A percentile compares a stretch with the other conserved stretches of the same genome.
phyloP scores from a whole-genome alignment of 805 yeast species.

The Teunomyces cretensis region DNA sequence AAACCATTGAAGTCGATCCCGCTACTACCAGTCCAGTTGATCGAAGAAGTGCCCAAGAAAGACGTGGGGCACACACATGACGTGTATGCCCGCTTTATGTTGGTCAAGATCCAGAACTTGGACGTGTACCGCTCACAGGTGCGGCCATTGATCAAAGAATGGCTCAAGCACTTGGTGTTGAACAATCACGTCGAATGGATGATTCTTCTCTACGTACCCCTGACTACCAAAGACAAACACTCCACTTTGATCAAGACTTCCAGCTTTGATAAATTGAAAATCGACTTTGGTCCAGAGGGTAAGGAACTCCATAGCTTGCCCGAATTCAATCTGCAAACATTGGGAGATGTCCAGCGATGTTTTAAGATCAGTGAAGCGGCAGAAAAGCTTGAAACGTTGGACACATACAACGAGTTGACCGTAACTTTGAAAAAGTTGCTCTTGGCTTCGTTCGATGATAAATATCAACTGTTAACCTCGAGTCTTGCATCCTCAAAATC shows the following conservation, averaged over 20 bases:
- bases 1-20: conserved; percentile 66
- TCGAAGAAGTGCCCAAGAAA: conserved; percentile 55
- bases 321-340: neutral
- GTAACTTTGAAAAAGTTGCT: conserved; percentile 48
- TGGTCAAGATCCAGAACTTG: conserved; percentile 61
- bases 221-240: conserved; percentile 32
- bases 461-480: conserved; percentile 14
- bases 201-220: conserved; percentile 52
- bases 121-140: conserved; percentile 79
- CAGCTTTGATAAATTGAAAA: conserved; percentile 51
- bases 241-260: conserved; percentile 45
- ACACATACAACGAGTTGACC: conserved; percentile 50
- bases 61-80: conserved; percentile 11
- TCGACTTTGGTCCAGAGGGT: conserved; percentile 49
- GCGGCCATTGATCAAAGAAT: conserved; percentile 77
- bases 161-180: conserved; percentile 55
- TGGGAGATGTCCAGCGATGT: conserved; percentile 30
- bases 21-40: conserved; percentile 49
- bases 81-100: conserved; percentile 63
- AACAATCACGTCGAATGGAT: conserved; percentile 57
- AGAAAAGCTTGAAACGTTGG: conserved; percentile 41
- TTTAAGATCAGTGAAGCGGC: conserved; percentile 40
- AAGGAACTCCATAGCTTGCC: conserved; percentile 25
- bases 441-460: conserved; percentile 49
- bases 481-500: conserved; percentile 2